Evolutionary conservation across 176 grass and related monocot species (phyloP), one percentile per base, ranked within the genome.

Genomic region (Bonia amplexicaulis): DNA sequence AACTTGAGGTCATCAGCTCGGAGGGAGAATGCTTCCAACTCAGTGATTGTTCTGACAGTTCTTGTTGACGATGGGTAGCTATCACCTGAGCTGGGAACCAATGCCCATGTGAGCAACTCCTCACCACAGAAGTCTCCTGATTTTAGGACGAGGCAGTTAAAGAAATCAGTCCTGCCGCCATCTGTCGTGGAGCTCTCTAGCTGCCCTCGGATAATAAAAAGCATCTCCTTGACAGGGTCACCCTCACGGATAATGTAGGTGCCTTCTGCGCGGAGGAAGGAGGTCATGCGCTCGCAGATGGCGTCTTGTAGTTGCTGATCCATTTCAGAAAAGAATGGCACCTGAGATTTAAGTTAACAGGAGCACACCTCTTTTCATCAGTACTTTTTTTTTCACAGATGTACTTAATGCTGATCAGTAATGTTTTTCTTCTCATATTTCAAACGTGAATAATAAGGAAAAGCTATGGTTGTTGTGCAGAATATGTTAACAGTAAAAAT

Each of bases 101-200:
- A 77, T 61, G 87, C 87, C 81, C 85, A 88, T 76, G 72, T 84
- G 25, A 90, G 78, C 49, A 93, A 49, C 73, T 93, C 85, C 60
- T 90, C 68, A 2, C 88, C 78, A 58, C 90, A 92, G 48, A 90
- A 92, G 74, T 94, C 85, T 0, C 90, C 89, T 37, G 83, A 75
- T 26, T 88, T 85, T 57, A 94, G 67, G 41, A 88, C 71, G 54
- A 66, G 65, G 16, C 86, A 84, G 83, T 89, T 81, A 67, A 80
- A 89, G 76, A 91, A 89, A 69, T 61, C 72, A 3, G 9, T 67
- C 25, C 74, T 74, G 84, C 89, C 71, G 44, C 80, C 71, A 45
- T 84, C 64, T 3, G 80, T 87, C 2, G 84, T 85, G 76, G 76
- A 82, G 77, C 84, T 89, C 71, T 90, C 76, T 19, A 85, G 55